Evolutionary conservation across 2,329 filamentous ascomycete species (phyloP), one percentile per base, ranked within the genome.

Genomic region (Arthrobotrys entomopaga): DNA sequence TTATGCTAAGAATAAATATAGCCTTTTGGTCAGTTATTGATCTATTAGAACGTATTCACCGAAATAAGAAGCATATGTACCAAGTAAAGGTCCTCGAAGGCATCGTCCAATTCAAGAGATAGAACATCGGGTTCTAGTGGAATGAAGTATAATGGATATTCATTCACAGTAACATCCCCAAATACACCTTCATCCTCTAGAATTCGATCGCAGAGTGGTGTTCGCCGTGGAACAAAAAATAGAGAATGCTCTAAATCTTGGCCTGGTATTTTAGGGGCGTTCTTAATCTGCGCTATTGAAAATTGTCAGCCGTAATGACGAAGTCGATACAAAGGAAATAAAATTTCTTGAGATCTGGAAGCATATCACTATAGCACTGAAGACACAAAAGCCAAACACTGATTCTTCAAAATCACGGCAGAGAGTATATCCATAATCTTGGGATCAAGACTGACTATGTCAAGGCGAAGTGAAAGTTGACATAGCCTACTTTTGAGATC

Each of bases 161-260:
- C 93, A 67, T 89, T 87, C 77, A 98, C 90, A 79, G 88, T 97
- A 76, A 93, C 90, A 81, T 99, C 95, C 69, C 95, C 96, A 56
- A 97, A 86, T 13, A 99, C 92, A 24, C 94, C 95, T 43, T 92
- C 90, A 80, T 97, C 93, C 82, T 99, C 95, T 43, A 99, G 85
- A 56, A 98, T 87, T 80, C 93, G 90, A 81, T 98, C 93, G 78
- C 92, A 95, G 64, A 98, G 90, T 64, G 96, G 85, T 2, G 95
- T 98, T 75, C 95, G 90, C 69, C 95, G 89, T 4, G 96, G 94
- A 48, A 96, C 91, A 91, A 95, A 98, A 81, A 97, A 94, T 78
- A 99, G 90, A 76, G 93, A 94, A 58, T 78, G 76, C 48, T 79
- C 78, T 81, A 98, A 97, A 79, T 99, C 94, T 86, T 99, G 95